Conservation (phyloP, 2,329 filamentous ascomycete species). For the Periconia digitata region DNA sequence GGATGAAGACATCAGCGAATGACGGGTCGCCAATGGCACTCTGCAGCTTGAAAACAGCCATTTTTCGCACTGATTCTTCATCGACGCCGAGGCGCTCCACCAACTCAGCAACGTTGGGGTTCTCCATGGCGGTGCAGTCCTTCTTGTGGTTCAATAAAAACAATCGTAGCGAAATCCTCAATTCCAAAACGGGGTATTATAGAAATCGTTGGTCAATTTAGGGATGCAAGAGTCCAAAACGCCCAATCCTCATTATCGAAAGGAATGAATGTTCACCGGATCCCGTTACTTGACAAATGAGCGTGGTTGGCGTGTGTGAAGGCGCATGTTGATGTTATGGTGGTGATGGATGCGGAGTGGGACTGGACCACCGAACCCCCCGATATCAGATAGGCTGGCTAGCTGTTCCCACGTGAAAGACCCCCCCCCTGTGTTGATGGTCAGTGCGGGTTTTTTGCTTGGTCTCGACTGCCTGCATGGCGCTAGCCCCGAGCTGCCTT, state of each 20-base stretch:
- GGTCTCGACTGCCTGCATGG: neutral
- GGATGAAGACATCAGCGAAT: conserved; percentile 95
- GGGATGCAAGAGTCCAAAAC: neutral
- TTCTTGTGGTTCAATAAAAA: neutral
- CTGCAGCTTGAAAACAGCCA: conserved; percentile 98
- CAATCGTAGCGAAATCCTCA: neutral
- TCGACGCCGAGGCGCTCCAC: conserved; percentile 62
- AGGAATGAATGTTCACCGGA: too few species aligned
- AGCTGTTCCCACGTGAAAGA: neutral
- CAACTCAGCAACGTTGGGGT: conserved; percentile 58
- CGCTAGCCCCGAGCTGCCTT: too few species aligned
- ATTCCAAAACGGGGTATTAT: neutral
- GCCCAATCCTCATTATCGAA: neutral
- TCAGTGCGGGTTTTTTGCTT: neutral
- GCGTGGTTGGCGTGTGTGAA: neutral
- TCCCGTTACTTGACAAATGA: neutral
- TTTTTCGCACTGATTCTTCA: conserved; percentile 91
- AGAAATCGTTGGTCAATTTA: neutral
- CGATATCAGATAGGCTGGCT: too few species aligned
- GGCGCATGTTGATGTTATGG: neutral
- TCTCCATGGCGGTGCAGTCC: conserved; percentile 49
- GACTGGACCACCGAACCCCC: neutral
- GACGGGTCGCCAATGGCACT: conserved; percentile 92
- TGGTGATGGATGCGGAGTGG: neutral
- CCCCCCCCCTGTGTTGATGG: neutral